Evolutionary conservation across 257 asterid species (phyloP).

Genomic region (Anisodus acutangulus): DNA sequence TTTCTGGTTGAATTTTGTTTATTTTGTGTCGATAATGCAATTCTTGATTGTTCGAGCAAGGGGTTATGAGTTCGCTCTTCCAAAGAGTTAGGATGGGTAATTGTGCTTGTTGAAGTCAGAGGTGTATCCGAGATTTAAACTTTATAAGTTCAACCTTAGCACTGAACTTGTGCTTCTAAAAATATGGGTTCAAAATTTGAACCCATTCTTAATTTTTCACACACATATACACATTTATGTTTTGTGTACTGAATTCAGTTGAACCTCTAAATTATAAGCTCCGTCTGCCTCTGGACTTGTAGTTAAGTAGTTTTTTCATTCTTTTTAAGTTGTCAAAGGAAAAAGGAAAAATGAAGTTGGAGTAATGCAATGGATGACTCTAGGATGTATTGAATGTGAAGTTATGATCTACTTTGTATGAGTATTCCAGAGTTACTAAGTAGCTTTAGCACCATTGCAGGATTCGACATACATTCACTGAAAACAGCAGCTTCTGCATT

Average conservation of each 20-base stretch:
- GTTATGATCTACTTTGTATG: not conserved
- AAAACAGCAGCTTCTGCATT: constrained; percentile 47
- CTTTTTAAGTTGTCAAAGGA: not conserved
- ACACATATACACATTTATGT: not conserved
- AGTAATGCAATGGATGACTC: not conserved
- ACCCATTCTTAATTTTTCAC: not conserved
- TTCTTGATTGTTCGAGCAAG: constrained; percentile 21
- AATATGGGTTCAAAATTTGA: not conserved
- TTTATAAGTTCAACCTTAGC: not conserved
- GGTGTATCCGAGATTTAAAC: not conserved
- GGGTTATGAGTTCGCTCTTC: not conserved
- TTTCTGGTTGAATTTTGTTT: not conserved
- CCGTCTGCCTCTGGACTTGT: not conserved
- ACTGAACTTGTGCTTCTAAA: not conserved
- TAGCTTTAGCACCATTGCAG: constrained; percentile 42
- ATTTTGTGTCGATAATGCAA: not conserved
- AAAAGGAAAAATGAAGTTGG: not conserved
- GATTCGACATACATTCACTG: constrained; percentile 48
- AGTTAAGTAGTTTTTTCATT: not conserved
- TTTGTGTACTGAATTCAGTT: not conserved
- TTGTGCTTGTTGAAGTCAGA: not conserved
- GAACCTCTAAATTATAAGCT: not conserved
- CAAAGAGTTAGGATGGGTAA: not conserved
- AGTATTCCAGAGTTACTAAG: not conserved
- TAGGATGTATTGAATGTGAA: not conserved